These are phyloP conservation scores for Pythium sukuiense DNA, from an alignment of 352 stramenopile species.

Conservation along the genomic window DNA sequence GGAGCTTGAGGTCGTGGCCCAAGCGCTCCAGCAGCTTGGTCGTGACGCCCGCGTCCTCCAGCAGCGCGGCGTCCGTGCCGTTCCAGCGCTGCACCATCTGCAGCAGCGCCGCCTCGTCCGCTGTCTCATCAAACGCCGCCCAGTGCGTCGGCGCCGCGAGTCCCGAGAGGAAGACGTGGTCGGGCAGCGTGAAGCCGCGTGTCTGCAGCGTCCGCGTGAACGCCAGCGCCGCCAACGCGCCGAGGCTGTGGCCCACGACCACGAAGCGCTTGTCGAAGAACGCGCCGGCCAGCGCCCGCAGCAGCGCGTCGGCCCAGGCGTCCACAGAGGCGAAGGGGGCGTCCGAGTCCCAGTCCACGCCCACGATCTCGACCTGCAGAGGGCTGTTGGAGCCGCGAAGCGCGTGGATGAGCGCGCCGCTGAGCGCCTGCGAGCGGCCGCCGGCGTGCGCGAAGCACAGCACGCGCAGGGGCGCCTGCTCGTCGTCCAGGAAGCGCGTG, in stretches of 20 bases:
- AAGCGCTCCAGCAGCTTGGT: conserved; percentile 37
- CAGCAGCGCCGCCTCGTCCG: conserved; percentile 40
- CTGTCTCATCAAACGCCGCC: conserved; percentile 34
- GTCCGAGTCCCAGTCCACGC: conserved; percentile 47
- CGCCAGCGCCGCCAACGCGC: conserved; percentile 55
- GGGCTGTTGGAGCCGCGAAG: conserved; percentile 34
- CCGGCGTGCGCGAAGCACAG: conserved; percentile 64
- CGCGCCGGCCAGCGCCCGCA: conserved; percentile 31
- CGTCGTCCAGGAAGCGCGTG: conserved; percentile 67
- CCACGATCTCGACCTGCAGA: conserved; percentile 54
- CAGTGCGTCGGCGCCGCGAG: conserved; percentile 36
- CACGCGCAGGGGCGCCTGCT: conserved; percentile 59
- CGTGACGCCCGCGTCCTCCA: conserved; percentile 45
- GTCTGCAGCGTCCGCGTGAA: conserved; percentile 48
- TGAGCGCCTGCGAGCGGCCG: conserved; percentile 42
- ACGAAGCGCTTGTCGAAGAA: conserved; percentile 83
- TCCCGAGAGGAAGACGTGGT: conserved; percentile 64
- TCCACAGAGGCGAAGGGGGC: conserved; percentile 10
- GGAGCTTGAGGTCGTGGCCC: conserved; percentile 48
- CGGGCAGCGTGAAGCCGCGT: conserved; percentile 47
- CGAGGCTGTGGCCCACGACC: conserved; percentile 66
- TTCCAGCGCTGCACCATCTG: conserved; percentile 55
- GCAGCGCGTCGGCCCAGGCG: conserved; percentile 38
- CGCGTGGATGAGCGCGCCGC: conserved; percentile 40
- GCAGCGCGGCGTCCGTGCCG: conserved; percentile 55